Evolutionary conservation across 2,329 filamentous ascomycete species (phyloP).

Genomic region (Apiospora hydei): DNA sequence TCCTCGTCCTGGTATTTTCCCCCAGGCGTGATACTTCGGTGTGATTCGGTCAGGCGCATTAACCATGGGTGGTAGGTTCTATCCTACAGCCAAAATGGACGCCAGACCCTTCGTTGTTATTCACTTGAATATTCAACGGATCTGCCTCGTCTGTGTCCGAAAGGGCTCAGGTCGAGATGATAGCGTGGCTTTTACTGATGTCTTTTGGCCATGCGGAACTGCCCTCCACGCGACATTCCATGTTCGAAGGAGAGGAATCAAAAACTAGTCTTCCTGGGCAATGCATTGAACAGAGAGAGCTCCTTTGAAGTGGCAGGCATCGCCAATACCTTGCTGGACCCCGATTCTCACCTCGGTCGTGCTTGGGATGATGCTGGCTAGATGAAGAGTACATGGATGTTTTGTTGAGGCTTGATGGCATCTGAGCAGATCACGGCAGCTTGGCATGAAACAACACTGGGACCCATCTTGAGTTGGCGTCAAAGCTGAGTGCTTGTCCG

Average conservation of each 20-base stretch:
- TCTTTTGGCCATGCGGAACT: slow-evolving; percentile 84
- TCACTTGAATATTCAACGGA: slow-evolving; percentile 38
- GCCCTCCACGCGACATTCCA: slow-evolving; percentile 63
- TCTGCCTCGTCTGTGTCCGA: slow-evolving; percentile 54
- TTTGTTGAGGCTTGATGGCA: slow-evolving; percentile 29
- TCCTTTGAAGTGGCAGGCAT: slow-evolving; percentile 34
- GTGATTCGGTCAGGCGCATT: slow-evolving; percentile 66
- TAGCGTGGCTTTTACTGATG: slow-evolving; percentile 91
- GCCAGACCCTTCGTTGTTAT: slow-evolving; percentile 52
- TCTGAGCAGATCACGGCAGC: slow-evolving; percentile 30
- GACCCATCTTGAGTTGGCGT: slow-evolving; percentile 93
- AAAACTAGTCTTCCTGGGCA: slow-evolving; percentile 93
- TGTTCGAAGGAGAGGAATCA: slow-evolving; percentile 74
- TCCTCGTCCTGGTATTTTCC: slow-evolving; percentile 49
- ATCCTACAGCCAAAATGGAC: slow-evolving; percentile 53
- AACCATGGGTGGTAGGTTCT: slow-evolving; percentile 54
- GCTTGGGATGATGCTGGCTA: slow-evolving; percentile 35
- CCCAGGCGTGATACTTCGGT: slow-evolving; percentile 54
- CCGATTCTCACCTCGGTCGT: slow-evolving; percentile 38
- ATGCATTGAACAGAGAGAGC: slow-evolving; percentile 83
- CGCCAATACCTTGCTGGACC: slow-evolving; percentile 33
- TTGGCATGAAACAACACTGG: slow-evolving; percentile 52
- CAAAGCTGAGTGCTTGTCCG: slow-evolving; percentile 93
- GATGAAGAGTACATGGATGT: slow-evolving; percentile 27
- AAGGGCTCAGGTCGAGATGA: slow-evolving; percentile 59